Base-by-base conservation (phyloP, 108 stramenopile genomes). In the Cyclostephanos tholiformis region DNA sequence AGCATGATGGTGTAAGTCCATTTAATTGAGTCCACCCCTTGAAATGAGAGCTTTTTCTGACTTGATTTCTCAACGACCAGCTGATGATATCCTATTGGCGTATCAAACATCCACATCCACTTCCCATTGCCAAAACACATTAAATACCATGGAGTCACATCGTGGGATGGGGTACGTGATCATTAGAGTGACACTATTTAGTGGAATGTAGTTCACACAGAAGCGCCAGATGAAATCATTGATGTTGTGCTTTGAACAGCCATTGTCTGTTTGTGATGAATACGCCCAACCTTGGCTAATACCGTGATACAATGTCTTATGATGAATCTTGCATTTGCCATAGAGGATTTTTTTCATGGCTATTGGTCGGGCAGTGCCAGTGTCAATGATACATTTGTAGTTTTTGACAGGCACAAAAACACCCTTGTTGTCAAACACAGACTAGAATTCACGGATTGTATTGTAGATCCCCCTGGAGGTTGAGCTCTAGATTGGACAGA, bases 161-260 rank as follows among this genome's bases (percentile, higher is more conserved):
- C 6, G 2, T 4, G 6, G 20, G 20, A 26, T 26, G 56, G 20
- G 25, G 53, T 22, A 57, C 26, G 25, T 23, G 3, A 57, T 57
- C 26, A n/a, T n/a, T n/a, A n/a, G n/a, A n/a, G n/a, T n/a, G n/a
- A n/a, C n/a, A n/a, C n/a, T n/a, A n/a, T 5, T 25, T 6, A 25
- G 56, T 58, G 53, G n/a, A n/a, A n/a, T n/a, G n/a, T n/a, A n/a
- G n/a, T n/a, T 57, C 6, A 12, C 23, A 23, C 20, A 6, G 23
- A 8, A 57, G 53, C 3, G 58, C 56, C 4, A 41, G 23, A n/a
- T n/a, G n/a, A n/a, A n/a, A n/a, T n/a, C n/a, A n/a, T n/a, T n/a
- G n/a, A n/a, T n/a, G n/a, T n/a, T n/a, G n/a, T n/a, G n/a, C n/a
- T 58, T 69, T 69, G 57, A 59, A 69, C 35, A 69, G 32, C 69